Evolutionary conservation across 345 rosid genomes (phyloP).

Genomic region (Cardamine occulta): DNA sequence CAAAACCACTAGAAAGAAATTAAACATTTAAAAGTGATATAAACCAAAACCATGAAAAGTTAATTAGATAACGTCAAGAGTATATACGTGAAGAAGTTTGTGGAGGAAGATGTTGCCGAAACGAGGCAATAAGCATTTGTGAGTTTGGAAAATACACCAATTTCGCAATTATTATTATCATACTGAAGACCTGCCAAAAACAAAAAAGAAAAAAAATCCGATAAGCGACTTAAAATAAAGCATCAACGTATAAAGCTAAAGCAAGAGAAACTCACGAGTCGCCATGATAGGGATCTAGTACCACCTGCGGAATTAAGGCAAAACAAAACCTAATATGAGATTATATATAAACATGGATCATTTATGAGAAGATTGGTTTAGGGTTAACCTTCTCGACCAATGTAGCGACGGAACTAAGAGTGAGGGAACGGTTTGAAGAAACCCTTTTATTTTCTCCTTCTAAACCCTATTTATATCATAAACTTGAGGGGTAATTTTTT

Average conservation of each 20-base stretch:
- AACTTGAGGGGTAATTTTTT: background rate
- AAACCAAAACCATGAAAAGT: background rate
- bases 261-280: background rate
- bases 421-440: background rate
- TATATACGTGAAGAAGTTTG: slow-evolving; percentile 58
- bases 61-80: background rate
- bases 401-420: background rate
- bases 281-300: slow-evolving; percentile 5
- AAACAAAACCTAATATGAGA: slow-evolving; percentile 14
- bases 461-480: background rate
- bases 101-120: slow-evolving; percentile 47
- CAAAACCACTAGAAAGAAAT: slow-evolving; percentile 51
- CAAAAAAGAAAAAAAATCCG: background rate
- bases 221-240: background rate
- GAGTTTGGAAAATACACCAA: slow-evolving; percentile 79
- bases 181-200: slow-evolving; percentile 60
- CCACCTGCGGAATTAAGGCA: background rate
- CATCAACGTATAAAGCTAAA: background rate
- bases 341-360: background rate
- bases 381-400: slow-evolving; percentile 9
- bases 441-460: background rate
- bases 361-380: background rate
- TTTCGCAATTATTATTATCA: slow-evolving; percentile 56
- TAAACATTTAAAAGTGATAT: background rate
- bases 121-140: slow-evolving; percentile 79